Evolutionary conservation across 352 stramenopile genomes (phyloP).

Genomic region (Globisporangium spiculum): DNA sequence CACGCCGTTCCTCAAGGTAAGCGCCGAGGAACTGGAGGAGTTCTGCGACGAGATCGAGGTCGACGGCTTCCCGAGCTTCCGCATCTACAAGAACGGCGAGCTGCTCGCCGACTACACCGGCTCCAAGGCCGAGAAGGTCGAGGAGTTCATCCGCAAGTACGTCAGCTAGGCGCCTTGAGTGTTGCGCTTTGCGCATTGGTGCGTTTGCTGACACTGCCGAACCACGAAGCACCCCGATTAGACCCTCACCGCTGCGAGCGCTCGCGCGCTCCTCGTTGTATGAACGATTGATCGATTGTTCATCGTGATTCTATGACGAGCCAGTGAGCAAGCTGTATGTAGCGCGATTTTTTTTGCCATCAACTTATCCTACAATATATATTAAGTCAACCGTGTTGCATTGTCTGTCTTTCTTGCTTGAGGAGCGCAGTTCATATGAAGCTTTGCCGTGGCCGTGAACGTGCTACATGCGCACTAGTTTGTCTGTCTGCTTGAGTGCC

Average conservation of each 20-base stretch:
- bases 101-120: constrained; percentile 58
- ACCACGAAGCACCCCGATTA: background rate
- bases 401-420: background rate
- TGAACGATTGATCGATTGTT: background rate
- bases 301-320: background rate
- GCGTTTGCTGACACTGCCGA: background rate
- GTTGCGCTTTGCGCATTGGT: background rate
- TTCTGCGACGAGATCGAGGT: constrained; percentile 73
- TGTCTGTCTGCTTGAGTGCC: no score
- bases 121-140: constrained; percentile 76
- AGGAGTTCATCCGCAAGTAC: constrained; percentile 67
- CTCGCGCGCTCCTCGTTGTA: background rate
- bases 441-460: background rate
- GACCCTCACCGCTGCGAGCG: background rate
- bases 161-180: constrained; percentile 9
- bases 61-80: constrained; percentile 73
- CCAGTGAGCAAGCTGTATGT: background rate
- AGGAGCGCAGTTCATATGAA: background rate
- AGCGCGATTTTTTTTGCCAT: background rate
- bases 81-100: constrained; percentile 63
- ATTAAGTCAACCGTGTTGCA: background rate
- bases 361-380: constrained; percentile 8
- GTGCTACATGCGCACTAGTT: no score
- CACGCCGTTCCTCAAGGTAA: constrained; percentile 58
- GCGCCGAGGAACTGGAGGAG: constrained; percentile 56